Percentiles rank a stretch among this genome's conserved stretches.
Conservation (phyloP, 2,329 filamentous ascomycete genomes). For the Didymella pomorum region DNA sequence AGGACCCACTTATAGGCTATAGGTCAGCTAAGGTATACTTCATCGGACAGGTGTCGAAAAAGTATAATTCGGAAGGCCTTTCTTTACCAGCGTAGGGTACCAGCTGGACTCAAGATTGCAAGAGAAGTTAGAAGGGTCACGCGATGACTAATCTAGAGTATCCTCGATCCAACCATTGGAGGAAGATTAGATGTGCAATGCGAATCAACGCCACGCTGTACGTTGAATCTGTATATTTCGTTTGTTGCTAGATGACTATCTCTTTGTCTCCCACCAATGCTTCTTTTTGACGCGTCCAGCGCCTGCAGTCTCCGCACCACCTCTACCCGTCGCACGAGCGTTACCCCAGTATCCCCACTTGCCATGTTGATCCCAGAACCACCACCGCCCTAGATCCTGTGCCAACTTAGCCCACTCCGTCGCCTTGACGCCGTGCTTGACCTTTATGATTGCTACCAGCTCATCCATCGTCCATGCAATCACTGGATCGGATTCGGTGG, state of each 20-base stretch:
- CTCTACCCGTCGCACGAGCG: slow-evolving; percentile 24
- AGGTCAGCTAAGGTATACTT: too few species aligned
- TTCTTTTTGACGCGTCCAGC: slow-evolving; percentile 25
- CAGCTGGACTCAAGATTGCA: too few species aligned
- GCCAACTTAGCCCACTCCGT: slow-evolving; percentile 25
- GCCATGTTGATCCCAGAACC: slow-evolving; percentile 27
- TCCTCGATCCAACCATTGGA: too few species aligned
- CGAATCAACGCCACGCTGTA: too few species aligned
- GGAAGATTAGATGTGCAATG: too few species aligned
- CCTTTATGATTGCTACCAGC: slow-evolving; percentile 22
- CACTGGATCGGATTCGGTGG: slow-evolving; percentile 21
- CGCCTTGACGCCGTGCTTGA: slow-evolving; percentile 20
- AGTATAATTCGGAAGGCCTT: too few species aligned
- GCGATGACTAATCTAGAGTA: too few species aligned
- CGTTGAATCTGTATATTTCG: too few species aligned
- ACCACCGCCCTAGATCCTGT: slow-evolving; percentile 27
- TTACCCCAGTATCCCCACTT: slow-evolving; percentile 30
- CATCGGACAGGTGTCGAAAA: too few species aligned
- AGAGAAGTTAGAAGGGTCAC: too few species aligned
- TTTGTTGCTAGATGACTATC: not conserved
- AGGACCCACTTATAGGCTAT: too few species aligned
- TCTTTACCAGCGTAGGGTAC: too few species aligned
- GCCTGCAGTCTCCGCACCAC: slow-evolving; percentile 22
- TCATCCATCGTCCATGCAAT: slow-evolving; percentile 29
- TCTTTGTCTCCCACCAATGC: slow-evolving; percentile 30